Evolutionary conservation across 257 asterid species (phyloP), one percentile per base, ranked within the genome.

Genomic region (Nicotiana knightiana): DNA sequence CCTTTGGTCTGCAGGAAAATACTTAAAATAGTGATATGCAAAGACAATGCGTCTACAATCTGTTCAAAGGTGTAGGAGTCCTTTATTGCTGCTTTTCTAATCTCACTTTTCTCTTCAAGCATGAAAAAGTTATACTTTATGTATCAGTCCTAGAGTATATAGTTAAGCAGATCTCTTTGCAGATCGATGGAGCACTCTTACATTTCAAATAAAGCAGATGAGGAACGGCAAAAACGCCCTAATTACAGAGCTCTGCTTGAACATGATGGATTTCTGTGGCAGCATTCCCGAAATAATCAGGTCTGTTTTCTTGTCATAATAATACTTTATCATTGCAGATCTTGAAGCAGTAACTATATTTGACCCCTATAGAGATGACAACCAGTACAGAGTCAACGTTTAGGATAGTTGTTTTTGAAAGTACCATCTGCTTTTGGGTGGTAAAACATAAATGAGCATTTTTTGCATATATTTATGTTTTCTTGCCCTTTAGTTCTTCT

Each of bases 261-360:
- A 39, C 94, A 96, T 81, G 98, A 96, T 84, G 92, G 97, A 46
- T 86, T 96, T 83, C 87, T 89, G 37, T 88, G 92, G 90, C 96
- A 90, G 83, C 90, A 84, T 76, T 77, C 89, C 63, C 88, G 79
- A 64, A 89, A 89, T 83, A 90, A 88, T 84, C 92, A 91, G 98
- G 98, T 94, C 61, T 81, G 81, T 68, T 84, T 75, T 9, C 63
- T 51, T 75, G 80, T 75, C 63, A 75, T 51, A 63, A 75, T 75
- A 24, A 12, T 28, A 75, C 80, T 73, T 71, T 26, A 12, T 28
- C 43, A 2, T 75, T 26, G 28, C 80, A 48, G 63, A 26, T 75
- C 28, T 51, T 75, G 80, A 51, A 75, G 24, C 80, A 26, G 16
- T 51, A 26, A 75, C 24, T 51, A 51, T 75, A 24, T 71, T 8